Percentiles rank a stretch among this genome's conserved stretches.
Evolutionary conservation across 1,139 yeast species (phyloP).

Genomic region (Candida labiduridarum): DNA sequence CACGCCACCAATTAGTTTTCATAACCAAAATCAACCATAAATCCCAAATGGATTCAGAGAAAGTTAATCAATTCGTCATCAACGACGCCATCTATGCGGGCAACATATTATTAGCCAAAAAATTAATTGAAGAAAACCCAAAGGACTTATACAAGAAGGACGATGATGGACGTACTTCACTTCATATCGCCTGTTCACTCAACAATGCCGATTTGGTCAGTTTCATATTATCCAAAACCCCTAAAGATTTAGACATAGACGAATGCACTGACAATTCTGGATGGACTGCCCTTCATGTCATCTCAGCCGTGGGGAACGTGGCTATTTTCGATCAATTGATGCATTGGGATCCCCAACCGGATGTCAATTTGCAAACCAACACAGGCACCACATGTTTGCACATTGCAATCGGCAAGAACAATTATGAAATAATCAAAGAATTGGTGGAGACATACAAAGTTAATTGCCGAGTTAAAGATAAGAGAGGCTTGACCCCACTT

Average conservation of each 20-base stretch:
- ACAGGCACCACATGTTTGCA: constrained; percentile 79
- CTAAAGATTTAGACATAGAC: constrained; percentile 39
- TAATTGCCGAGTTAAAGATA: constrained; percentile 67
- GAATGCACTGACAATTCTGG: constrained; percentile 72
- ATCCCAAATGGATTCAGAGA: not conserved
- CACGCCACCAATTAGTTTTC: no score
- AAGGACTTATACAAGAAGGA: constrained; percentile 51
- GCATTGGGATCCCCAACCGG: constrained; percentile 32
- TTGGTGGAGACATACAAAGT: constrained; percentile 58
- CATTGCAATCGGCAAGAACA: constrained; percentile 72
- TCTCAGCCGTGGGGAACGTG: constrained; percentile 70
- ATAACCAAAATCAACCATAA: no score
- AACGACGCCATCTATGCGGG: constrained; percentile 66
- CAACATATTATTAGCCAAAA: constrained; percentile 50
- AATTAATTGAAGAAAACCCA: constrained; percentile 52
- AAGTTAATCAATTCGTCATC: constrained; percentile 29
- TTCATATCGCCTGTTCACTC: constrained; percentile 88
- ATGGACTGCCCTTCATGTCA: constrained; percentile 88
- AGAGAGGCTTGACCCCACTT: constrained; percentile 63
- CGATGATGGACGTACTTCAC: constrained; percentile 76
- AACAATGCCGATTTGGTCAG: constrained; percentile 58
- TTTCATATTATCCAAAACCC: constrained; percentile 44
- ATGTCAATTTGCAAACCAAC: constrained; percentile 52
- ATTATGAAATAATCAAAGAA: constrained; percentile 51
- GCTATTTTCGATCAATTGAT: constrained; percentile 48